Evolutionary conservation across 352 stramenopile species (phyloP).

Genomic region (Plasmopara muralis): DNA sequence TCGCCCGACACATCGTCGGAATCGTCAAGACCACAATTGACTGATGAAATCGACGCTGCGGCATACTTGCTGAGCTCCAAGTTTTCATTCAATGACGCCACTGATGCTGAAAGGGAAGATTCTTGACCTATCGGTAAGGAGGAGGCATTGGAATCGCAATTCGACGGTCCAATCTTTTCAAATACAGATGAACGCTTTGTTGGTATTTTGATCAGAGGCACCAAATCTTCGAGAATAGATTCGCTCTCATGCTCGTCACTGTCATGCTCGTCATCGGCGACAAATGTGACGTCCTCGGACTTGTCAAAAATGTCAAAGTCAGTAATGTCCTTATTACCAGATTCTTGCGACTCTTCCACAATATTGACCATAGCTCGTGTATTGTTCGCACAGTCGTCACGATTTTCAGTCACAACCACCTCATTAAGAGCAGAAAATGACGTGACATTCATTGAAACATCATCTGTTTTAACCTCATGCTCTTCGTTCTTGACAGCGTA

Average conservation of each 20-base stretch:
- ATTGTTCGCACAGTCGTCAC: background rate
- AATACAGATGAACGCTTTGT: constrained; percentile 13
- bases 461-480: background rate
- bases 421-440: constrained; percentile 1
- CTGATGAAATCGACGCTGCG: constrained; percentile 4
- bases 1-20: constrained; percentile 6
- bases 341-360: background rate
- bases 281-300: constrained; percentile 27
- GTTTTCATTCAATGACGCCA: constrained; percentile 14
- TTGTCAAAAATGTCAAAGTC: constrained; percentile 33
- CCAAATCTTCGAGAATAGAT: constrained; percentile 2
- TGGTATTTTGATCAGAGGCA: constrained; percentile 32
- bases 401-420: constrained; percentile 1
- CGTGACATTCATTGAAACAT: constrained; percentile 4
- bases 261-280: constrained; percentile 9
- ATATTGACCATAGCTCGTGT: background rate
- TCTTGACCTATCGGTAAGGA: background rate
- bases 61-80: constrained; percentile 25
- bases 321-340: background rate
- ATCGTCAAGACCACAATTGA: constrained; percentile 19
- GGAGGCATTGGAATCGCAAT: background rate
- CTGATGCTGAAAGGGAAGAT: background rate
- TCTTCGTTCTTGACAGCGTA: background rate
- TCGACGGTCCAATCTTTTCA: background rate
- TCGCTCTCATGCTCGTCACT: constrained; percentile 15